Evolutionary conservation across 306 rosid genomes (phyloP).

Genomic region (Casuarina equisetifolia): DNA sequence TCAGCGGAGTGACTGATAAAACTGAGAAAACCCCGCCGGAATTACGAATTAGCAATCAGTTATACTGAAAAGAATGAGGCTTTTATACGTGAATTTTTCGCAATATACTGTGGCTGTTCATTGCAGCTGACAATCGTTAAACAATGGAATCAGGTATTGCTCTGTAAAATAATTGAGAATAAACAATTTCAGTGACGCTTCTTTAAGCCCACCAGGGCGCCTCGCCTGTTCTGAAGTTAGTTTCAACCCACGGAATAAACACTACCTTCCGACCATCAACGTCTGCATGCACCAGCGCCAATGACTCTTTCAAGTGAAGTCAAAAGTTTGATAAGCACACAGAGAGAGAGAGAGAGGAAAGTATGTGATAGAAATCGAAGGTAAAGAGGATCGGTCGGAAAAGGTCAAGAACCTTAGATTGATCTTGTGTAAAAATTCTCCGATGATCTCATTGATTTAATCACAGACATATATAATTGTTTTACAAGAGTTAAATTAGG

Average conservation of each 20-base stretch:
- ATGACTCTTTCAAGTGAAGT: neutral
- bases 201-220: neutral
- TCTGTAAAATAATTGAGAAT: neutral
- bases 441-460: no score
- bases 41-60: neutral
- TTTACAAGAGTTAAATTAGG: no score
- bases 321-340: neutral
- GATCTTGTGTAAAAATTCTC: no score
- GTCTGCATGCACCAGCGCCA: slow-evolving; percentile 2
- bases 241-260: slow-evolving; percentile 6
- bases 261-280: neutral
- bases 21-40: neutral
- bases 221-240: neutral
- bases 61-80: neutral
- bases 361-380: no score
- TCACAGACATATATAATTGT: no score
- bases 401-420: no score
- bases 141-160: neutral
- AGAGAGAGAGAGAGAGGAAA: neutral
- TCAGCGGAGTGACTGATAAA: neutral
- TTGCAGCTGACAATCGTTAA: neutral
- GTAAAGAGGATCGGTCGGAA: no score
- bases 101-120: neutral
- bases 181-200: neutral
- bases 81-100: neutral